Percentiles rank a stretch among this genome's conserved stretches.
phyloP scores from a whole-genome alignment of 1,284 basidiomycete species.

The Rhodotorula sp. region DNA sequence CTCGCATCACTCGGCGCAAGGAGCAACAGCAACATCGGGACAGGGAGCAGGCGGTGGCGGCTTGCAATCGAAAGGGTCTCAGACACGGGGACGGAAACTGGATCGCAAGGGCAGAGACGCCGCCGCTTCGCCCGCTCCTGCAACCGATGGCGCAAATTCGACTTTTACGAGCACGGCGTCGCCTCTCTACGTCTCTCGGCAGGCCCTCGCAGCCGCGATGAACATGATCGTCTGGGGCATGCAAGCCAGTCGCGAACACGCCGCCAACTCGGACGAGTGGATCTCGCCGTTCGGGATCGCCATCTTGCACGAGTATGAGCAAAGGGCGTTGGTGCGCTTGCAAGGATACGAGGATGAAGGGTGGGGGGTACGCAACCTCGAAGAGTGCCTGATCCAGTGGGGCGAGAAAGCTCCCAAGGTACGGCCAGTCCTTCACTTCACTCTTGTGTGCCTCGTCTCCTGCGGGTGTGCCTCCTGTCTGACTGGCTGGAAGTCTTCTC shows the following conservation, averaged over 20 bases:
- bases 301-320: conserved; percentile 32
- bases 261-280: conserved; percentile 12
- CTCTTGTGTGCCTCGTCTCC: no score
- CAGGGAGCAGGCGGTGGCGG: not conserved
- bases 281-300: conserved; percentile 25
- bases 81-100: conserved; percentile 21
- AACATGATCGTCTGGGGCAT: conserved; percentile 38
- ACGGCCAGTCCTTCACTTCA: not conserved
- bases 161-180: not conserved
- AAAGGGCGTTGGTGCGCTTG: conserved; percentile 23
- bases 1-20: not conserved
- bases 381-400: conserved; percentile 37
- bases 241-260: conserved; percentile 13
- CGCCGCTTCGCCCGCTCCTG: not conserved
- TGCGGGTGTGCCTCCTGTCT: not conserved
- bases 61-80: conserved; percentile 1
- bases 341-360: conserved; percentile 32
- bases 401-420: conserved; percentile 27
- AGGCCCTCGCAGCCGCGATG: conserved; percentile 23
- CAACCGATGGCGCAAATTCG: not conserved
- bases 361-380: conserved; percentile 36
- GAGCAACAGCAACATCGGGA: not conserved
- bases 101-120: conserved; percentile 31
- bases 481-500: not conserved
- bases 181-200: conserved; percentile 34